Conservation (phyloP, 2,329 filamentous ascomycete genomes). For the Xylaria sp. region DNA sequence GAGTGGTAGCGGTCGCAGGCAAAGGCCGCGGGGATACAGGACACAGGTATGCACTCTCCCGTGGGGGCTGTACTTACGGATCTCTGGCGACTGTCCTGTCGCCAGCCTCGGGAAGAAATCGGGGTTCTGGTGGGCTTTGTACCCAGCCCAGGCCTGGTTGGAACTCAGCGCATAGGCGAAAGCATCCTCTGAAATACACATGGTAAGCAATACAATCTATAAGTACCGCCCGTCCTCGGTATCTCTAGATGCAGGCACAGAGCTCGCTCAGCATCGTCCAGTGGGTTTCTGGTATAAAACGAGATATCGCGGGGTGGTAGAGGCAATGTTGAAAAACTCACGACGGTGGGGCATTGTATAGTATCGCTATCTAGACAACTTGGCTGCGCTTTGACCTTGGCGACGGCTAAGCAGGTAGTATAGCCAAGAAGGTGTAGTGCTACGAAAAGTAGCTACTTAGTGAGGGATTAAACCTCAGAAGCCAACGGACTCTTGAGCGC, state of each 20-base stretch:
- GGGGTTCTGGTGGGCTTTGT: slow-evolving; percentile 72
- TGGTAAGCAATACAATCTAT: slow-evolving; percentile 40
- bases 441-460: slow-evolving; percentile 4
- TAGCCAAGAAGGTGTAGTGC: slow-evolving; percentile 5
- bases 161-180: slow-evolving; percentile 71
- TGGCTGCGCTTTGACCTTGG: slow-evolving; percentile 9
- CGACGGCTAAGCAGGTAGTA: neutral
- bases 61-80: slow-evolving; percentile 56
- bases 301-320: slow-evolving; percentile 7
- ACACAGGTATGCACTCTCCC: neutral
- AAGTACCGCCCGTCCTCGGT: neutral
- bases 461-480: slow-evolving; percentile 25
- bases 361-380: slow-evolving; percentile 14
- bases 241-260: slow-evolving; percentile 10
- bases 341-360: slow-evolving; percentile 32
- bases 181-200: slow-evolving; percentile 58
- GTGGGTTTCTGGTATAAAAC: neutral
- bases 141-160: slow-evolving; percentile 76
- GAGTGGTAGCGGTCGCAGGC: neutral
- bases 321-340: slow-evolving; percentile 31
- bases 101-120: slow-evolving; percentile 75
- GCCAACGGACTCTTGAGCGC: neutral
- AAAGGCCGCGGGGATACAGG: neutral
- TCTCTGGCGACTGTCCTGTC: slow-evolving; percentile 71
- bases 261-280: slow-evolving; percentile 5